These are phyloP conservation scores for Schoenoplectus triqueter DNA, from an alignment of 202 grass and related monocot species.

Conservation along the genomic window DNA sequence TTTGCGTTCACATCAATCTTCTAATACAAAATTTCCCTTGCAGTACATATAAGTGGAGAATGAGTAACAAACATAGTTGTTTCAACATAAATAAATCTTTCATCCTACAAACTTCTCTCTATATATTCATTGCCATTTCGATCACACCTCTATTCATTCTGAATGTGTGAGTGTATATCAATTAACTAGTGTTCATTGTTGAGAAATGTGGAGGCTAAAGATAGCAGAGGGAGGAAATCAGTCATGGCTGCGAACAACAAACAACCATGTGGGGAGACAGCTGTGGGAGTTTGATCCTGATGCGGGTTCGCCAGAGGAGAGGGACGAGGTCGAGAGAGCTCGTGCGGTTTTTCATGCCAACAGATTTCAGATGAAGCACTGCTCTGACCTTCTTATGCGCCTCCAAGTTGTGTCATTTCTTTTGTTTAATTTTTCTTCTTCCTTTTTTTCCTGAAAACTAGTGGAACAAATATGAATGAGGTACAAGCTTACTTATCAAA, in stretches of 20 bases:
- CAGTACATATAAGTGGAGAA: neutral
- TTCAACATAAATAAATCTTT: neutral
- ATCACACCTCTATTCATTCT: no score
- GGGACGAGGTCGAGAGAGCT: conserved; percentile 45
- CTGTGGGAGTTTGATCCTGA: conserved; percentile 62
- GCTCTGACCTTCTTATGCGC: conserved; percentile 62
- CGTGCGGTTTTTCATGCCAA: conserved; percentile 43
- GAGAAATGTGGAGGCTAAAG: conserved; percentile 66
- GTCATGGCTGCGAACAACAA: conserved; percentile 49
- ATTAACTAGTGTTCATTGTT: neutral
- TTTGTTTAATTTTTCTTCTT: neutral
- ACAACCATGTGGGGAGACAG: conserved; percentile 49
- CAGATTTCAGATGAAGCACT: conserved; percentile 48
- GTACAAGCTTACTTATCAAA: no score
- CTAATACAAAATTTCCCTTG: neutral
- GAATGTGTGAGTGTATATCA: neutral
- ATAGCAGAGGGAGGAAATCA: conserved; percentile 42
- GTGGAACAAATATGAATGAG: neutral
- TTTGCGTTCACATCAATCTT: neutral
- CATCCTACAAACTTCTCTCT: no score
- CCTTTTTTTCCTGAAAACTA: neutral
- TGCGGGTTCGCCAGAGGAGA: conserved; percentile 53
- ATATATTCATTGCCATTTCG: neutral
- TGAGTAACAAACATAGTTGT: neutral
- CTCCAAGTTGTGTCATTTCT: conserved; percentile 41